These are phyloP conservation scores for Ustilago nuda DNA, from an alignment of 1,284 basidiomycete genomes.

Conservation along the genomic window DNA sequence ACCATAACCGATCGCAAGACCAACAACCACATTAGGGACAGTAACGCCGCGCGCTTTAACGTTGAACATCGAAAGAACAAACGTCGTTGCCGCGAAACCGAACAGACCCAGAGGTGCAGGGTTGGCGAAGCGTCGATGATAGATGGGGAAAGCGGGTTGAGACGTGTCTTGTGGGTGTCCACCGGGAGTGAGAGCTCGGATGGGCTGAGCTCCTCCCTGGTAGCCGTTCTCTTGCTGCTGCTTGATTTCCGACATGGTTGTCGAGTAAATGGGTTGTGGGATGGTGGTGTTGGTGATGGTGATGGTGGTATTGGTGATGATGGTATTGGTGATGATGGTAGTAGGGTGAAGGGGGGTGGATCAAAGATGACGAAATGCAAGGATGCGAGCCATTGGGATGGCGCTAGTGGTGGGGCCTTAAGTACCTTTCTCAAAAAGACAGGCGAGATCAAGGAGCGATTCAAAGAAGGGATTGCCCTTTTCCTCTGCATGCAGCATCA, in stretches of 20 bases:
- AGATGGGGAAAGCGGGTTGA: conserved; percentile 69
- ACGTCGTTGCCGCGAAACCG: conserved; percentile 72
- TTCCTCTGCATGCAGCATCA: conserved; percentile 4
- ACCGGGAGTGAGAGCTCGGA: conserved; percentile 68
- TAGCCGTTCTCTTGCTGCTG: conserved; percentile 52
- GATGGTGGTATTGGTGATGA: too few species aligned
- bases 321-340: background rate
- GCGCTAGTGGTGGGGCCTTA: background rate
- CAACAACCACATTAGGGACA: conserved; percentile 57
- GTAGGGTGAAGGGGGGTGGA: background rate
- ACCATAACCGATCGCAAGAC: conserved; percentile 72
- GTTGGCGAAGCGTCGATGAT: conserved; percentile 72
- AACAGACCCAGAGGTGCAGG: conserved; percentile 73
- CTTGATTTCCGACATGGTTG: conserved; percentile 51
- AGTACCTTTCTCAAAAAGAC: conserved; percentile 1
- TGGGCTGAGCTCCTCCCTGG: conserved; percentile 46
- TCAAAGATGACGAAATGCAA: background rate
- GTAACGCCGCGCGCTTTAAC: conserved; percentile 62
- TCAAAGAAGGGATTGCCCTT: background rate
- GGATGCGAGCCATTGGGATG: background rate
- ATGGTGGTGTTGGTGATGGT: background rate
- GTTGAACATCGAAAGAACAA: conserved; percentile 72
- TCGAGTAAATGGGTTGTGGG: background rate
- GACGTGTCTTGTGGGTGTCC: conserved; percentile 71
- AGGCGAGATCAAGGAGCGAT: background rate